Percentiles rank a stretch among this genome's conserved stretches.
Conservation (phyloP, 179 eudicot species). For the Monotropa hypopitys region DNA sequence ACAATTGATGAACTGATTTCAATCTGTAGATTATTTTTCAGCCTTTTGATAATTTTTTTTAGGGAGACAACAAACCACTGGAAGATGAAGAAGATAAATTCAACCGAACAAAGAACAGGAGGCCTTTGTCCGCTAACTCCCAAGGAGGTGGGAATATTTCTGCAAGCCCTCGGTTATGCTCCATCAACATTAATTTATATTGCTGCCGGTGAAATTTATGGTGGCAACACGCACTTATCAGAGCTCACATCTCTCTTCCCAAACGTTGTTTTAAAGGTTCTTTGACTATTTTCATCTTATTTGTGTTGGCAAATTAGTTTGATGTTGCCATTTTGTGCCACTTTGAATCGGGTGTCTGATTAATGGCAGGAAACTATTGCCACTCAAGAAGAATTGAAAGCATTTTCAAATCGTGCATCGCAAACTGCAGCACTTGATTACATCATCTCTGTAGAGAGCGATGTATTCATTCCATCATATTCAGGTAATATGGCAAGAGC, state of each 20-base stretch:
- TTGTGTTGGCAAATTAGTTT: neutral
- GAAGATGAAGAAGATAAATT: constrained; percentile 74
- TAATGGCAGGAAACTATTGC: constrained; percentile 68
- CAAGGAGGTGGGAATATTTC: constrained; percentile 75
- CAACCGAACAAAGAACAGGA: constrained; percentile 64
- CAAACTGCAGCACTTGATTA: constrained; percentile 92
- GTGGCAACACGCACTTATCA: constrained; percentile 52
- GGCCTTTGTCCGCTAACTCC: constrained; percentile 96
- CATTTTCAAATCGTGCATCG: constrained; percentile 61
- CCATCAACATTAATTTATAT: constrained; percentile 60
- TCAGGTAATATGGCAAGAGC: constrained; percentile 94
- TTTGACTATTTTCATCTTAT: neutral
- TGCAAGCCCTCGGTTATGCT: constrained; percentile 77
- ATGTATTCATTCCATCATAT: constrained; percentile 72
- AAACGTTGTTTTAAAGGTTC: constrained; percentile 46
- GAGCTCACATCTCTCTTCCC: constrained; percentile 74
- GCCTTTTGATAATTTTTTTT: neutral
- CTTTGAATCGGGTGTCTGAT: constrained; percentile 4
- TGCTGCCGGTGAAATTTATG: constrained; percentile 95
- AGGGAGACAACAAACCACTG: constrained; percentile 87
- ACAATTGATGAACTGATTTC: neutral
- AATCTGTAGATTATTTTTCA: neutral
- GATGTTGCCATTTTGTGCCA: neutral
- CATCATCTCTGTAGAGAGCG: constrained; percentile 71
- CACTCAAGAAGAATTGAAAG: constrained; percentile 44